These are phyloP conservation scores for Rhynchospora pubera DNA, from an alignment of 176 grass and related monocot species.

Conservation along the genomic window DNA sequence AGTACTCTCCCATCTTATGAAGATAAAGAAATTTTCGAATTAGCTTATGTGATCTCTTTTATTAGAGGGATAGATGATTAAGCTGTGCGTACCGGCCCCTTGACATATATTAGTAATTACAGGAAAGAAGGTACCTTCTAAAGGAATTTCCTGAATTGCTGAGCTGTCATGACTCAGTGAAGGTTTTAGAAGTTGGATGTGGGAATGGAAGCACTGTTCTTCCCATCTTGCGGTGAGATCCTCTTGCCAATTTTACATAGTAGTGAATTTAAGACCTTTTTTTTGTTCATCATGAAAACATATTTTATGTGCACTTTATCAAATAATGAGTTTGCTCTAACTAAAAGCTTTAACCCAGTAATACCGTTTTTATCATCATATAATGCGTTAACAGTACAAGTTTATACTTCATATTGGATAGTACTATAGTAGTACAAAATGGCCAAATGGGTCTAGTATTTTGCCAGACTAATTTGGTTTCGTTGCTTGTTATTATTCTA, in stretches of 20 bases:
- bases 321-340: background rate
- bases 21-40: background rate
- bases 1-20: background rate
- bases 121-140: constrained; percentile 91
- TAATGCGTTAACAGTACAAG: background rate
- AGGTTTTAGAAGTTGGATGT: constrained; percentile 79
- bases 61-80: background rate
- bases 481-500: background rate
- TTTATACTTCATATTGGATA: background rate
- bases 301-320: background rate
- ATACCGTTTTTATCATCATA: background rate
- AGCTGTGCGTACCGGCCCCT: background rate
- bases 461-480: background rate
- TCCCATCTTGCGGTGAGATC: constrained; percentile 41
- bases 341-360: background rate
- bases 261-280: background rate
- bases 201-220: constrained; percentile 73
- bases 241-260: background rate
- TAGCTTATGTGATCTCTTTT: background rate
- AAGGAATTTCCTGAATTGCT: constrained; percentile 89
- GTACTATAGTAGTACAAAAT: background rate
- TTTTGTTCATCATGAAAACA: background rate
- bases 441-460: background rate
- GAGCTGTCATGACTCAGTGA: constrained; percentile 26
- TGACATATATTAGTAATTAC: background rate